A percentile compares a stretch with the other conserved stretches of the same genome.
Evolutionary conservation across 208 protist genomes (phyloP).

Genomic region (Crithidia fasciculata): DNA sequence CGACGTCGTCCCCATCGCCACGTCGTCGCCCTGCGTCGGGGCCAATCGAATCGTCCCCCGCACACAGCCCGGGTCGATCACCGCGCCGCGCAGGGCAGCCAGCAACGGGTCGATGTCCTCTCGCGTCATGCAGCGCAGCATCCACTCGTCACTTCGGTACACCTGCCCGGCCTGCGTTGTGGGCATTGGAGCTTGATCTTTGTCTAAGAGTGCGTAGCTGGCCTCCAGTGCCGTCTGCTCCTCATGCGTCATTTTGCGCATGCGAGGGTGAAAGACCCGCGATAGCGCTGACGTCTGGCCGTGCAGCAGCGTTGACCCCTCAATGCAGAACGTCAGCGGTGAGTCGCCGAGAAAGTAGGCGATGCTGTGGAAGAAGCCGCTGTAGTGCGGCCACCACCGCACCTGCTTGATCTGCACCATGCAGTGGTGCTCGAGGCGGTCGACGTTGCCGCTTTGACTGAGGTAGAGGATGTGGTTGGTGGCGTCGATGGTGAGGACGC

Average conservation of each 20-base stretch:
- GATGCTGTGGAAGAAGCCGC: not conserved
- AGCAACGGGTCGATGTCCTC: not conserved
- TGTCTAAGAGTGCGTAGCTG: not conserved
- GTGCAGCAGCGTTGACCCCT: not conserved
- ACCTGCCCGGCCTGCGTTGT: not conserved
- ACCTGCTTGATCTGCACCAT: constrained; percentile 8
- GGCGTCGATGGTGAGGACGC: constrained; percentile 17
- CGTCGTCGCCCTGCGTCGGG: not conserved
- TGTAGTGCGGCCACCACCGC: constrained; percentile 16
- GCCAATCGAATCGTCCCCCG: not conserved
- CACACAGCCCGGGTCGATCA: constrained; percentile 3
- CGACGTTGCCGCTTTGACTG: constrained; percentile 3
- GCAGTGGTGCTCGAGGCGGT: constrained; percentile 4
- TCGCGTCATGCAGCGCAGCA: constrained; percentile 9
- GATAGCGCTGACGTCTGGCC: not conserved
- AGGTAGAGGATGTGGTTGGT: constrained; percentile 16
- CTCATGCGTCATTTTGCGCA: not conserved
- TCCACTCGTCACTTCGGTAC: constrained; percentile 4
- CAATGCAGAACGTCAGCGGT: not conserved
- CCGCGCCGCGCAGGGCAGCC: not conserved
- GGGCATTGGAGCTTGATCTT: no score
- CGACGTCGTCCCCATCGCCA: not conserved
- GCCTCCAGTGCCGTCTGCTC: not conserved
- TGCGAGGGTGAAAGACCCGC: not conserved
- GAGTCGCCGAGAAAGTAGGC: not conserved